phyloP scores from a whole-genome alignment of 2,329 filamentous ascomycete genomes.

The Penicillium sp. region DNA sequence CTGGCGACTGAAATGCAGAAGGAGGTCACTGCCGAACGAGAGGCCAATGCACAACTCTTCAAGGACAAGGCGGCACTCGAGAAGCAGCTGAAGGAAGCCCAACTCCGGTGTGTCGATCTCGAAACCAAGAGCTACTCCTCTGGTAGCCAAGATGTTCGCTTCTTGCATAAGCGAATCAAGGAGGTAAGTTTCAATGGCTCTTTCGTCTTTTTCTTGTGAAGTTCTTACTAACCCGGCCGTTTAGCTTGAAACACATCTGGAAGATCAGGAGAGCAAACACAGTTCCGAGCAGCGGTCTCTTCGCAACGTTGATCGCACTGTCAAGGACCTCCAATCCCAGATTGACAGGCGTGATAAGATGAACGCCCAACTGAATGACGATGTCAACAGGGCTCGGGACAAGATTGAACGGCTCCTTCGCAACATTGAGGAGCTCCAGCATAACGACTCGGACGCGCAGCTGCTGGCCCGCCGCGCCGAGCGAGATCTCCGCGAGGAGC shows the following conservation, averaged over 20 bases:
- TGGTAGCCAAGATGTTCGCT: constrained; percentile 90
- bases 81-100: constrained; percentile 85
- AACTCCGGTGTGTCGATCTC: constrained; percentile 84
- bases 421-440: constrained; percentile 91
- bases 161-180: constrained; percentile 89
- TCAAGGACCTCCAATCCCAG: constrained; percentile 89
- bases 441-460: constrained; percentile 77
- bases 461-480: constrained; percentile 81
- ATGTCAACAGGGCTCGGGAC: constrained; percentile 80
- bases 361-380: constrained; percentile 75
- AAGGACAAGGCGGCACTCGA: constrained; percentile 88
- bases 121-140: constrained; percentile 97
- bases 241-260: constrained; percentile 83
- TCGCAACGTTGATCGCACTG: constrained; percentile 87
- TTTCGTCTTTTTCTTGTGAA: background rate
- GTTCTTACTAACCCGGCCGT: constrained; percentile 19
- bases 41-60: constrained; percentile 75
- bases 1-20: constrained; percentile 86
- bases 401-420: constrained; percentile 85
- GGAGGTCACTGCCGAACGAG: constrained; percentile 82
- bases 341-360: constrained; percentile 92
- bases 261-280: constrained; percentile 75
- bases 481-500: constrained; percentile 83
- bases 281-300: constrained; percentile 80
- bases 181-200: constrained; percentile 63